phyloP scores from a whole-genome alignment of 495 filamentous ascomycete genomes.

The Xylaria flabelliformis region DNA sequence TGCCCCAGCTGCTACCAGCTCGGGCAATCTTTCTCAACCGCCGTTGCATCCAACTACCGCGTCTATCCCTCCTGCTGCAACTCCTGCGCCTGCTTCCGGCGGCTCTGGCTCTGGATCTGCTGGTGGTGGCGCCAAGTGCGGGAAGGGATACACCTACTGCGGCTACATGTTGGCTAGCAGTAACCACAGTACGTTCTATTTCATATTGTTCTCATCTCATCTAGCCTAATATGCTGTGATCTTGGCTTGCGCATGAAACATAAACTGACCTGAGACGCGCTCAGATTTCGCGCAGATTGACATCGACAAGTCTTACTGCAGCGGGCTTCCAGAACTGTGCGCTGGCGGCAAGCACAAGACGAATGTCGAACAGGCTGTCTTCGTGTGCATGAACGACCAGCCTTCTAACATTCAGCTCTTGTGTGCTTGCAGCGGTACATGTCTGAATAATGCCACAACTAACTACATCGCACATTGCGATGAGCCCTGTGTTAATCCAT shows the following conservation, averaged over 20 bases:
- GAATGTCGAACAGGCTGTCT: slow-evolving; percentile 48
- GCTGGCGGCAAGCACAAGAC: slow-evolving; percentile 47
- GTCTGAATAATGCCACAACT: slow-evolving; percentile 44
- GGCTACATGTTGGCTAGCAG: slow-evolving; percentile 50
- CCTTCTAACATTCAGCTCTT: slow-evolving; percentile 44
- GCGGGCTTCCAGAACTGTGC: slow-evolving; percentile 45
- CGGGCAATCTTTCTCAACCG: slow-evolving; percentile 6
- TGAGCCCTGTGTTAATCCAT: slow-evolving; percentile 38
- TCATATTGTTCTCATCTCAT: not conserved
- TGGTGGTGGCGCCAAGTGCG: slow-evolving; percentile 43
- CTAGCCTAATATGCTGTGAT: not conserved
- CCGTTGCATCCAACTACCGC: slow-evolving; percentile 6
- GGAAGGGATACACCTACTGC: slow-evolving; percentile 53
- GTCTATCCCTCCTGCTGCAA: not conserved
- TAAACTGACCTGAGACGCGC: not conserved
- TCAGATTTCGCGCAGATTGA: slow-evolving; percentile 48
- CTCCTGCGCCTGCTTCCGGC: slow-evolving; percentile 22
- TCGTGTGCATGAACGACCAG: slow-evolving; percentile 48
- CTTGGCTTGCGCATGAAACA: not conserved
- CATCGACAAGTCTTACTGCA: slow-evolving; percentile 51
- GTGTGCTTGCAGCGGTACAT: slow-evolving; percentile 47
- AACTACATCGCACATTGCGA: slow-evolving; percentile 44
- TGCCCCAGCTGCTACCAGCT: not conserved
- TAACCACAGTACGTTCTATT: slow-evolving; percentile 43
- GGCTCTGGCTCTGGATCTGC: slow-evolving; percentile 20